These are phyloP conservation scores for Cladosporium cucumerinum DNA, from an alignment of 2,329 filamentous ascomycete species.

Conservation along the genomic window DNA sequence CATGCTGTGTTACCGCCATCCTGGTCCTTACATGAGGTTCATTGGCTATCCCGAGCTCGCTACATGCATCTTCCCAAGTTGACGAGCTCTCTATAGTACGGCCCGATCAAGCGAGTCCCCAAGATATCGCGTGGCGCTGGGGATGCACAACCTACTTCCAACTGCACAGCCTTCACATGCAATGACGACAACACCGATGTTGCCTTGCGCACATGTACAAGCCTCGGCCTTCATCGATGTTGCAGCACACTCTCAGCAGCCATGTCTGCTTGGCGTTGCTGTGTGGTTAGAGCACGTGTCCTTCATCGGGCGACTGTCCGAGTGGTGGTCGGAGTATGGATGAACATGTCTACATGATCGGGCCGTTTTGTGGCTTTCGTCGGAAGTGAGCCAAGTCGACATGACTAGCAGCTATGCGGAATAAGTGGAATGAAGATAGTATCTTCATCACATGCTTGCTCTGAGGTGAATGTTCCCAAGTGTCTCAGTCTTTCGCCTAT, in stretches of 20 bases:
- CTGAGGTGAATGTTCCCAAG: background rate
- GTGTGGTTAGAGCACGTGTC: background rate
- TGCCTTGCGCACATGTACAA: background rate
- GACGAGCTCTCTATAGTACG: background rate
- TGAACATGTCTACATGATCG: background rate
- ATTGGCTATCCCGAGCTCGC: conserved; percentile 10
- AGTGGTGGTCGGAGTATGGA: background rate
- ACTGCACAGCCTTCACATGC: conserved; percentile 9
- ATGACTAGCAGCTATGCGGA: background rate
- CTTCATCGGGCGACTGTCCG: background rate
- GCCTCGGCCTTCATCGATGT: background rate
- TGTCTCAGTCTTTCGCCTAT: background rate
- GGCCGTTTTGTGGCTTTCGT: background rate
- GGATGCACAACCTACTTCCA: conserved; percentile 11
- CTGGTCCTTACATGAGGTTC: background rate
- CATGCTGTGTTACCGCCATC: conserved; percentile 3
- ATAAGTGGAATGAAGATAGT: background rate
- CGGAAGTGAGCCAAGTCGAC: background rate
- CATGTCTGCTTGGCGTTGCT: background rate
- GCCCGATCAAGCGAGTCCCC: conserved; percentile 4
- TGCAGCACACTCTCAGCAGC: background rate
- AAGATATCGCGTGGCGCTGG: conserved; percentile 5
- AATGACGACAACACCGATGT: background rate
- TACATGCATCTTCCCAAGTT: background rate
- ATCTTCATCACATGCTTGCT: background rate